Conservation (phyloP, 768 basidiomycete genomes). For the Podaxis sp. region DNA sequence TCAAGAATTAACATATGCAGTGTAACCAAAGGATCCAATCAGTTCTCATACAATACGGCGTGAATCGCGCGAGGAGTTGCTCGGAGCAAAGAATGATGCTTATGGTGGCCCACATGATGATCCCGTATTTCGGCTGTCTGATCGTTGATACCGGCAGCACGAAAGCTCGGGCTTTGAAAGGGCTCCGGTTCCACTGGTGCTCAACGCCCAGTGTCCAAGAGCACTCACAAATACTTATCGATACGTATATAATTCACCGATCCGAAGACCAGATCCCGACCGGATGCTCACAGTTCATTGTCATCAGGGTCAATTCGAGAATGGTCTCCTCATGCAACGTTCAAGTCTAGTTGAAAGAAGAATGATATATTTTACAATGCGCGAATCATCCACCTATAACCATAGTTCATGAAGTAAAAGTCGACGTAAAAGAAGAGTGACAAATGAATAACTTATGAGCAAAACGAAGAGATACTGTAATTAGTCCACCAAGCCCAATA, state of each 20-base stretch:
- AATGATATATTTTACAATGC: background rate
- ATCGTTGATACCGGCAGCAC: too few species aligned
- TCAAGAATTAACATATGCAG: background rate
- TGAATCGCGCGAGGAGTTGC: background rate
- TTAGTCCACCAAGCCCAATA: background rate
- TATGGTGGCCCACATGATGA: too few species aligned
- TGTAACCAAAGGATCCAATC: background rate
- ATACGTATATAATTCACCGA: too few species aligned
- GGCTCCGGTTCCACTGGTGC: too few species aligned
- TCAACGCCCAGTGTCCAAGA: too few species aligned
- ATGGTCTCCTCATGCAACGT: too few species aligned
- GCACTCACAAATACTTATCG: too few species aligned
- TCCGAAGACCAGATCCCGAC: too few species aligned
- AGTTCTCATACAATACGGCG: background rate
- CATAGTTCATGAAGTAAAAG: background rate
- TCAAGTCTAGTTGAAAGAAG: background rate
- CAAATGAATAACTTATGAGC: slow-evolving; percentile 8
- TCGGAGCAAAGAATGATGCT: background rate
- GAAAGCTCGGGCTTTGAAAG: too few species aligned
- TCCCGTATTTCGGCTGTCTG: too few species aligned
- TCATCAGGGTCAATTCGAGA: too few species aligned
- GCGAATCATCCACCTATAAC: background rate
- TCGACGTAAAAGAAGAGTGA: background rate
- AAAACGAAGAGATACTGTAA: slow-evolving; percentile 1
- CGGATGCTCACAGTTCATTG: too few species aligned